These are phyloP conservation scores for Zygnema circumcarinatum DNA, from an alignment of 139 green algal genomes.

Conservation along the genomic window DNA sequence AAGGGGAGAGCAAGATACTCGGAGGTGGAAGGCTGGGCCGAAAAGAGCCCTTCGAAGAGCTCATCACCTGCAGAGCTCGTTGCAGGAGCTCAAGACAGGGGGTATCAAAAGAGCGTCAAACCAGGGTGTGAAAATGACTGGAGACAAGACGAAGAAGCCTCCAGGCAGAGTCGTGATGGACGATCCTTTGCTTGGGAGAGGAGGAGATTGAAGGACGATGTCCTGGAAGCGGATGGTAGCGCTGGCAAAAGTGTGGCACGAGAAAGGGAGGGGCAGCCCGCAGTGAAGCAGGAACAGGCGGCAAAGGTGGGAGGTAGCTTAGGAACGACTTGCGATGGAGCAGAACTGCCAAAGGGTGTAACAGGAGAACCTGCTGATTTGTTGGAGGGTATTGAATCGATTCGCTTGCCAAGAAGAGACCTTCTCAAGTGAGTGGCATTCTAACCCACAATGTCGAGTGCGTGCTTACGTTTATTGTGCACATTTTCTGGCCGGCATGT, in stretches of 20 bases:
- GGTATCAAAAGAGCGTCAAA: neutral
- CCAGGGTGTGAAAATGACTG: neutral
- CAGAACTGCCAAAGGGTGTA: neutral
- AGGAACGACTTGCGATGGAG: neutral
- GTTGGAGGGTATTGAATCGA: slow-evolving; percentile 18
- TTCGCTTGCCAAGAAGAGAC: slow-evolving; percentile 20
- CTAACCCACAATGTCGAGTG: too few relatives aligned
- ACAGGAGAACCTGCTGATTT: slow-evolving; percentile 9
- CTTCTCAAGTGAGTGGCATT: slow-evolving; percentile 39
- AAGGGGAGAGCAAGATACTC: neutral
- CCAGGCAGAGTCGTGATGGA: neutral
- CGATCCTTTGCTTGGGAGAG: neutral
- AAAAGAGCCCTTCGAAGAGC: neutral
- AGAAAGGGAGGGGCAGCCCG: neutral
- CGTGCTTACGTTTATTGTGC: too few relatives aligned
- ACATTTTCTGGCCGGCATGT: too few relatives aligned
- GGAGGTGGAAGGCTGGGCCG: neutral
- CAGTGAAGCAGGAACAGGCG: too few relatives aligned
- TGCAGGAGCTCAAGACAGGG: neutral
- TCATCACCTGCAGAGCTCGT: neutral
- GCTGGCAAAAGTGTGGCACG: neutral
- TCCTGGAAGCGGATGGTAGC: neutral
- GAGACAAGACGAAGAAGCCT: neutral
- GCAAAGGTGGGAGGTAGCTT: too few relatives aligned
- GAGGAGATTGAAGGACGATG: neutral